Conservation (phyloP, 176 grass and related monocot species). For the Ensete glaucum region DNA sequence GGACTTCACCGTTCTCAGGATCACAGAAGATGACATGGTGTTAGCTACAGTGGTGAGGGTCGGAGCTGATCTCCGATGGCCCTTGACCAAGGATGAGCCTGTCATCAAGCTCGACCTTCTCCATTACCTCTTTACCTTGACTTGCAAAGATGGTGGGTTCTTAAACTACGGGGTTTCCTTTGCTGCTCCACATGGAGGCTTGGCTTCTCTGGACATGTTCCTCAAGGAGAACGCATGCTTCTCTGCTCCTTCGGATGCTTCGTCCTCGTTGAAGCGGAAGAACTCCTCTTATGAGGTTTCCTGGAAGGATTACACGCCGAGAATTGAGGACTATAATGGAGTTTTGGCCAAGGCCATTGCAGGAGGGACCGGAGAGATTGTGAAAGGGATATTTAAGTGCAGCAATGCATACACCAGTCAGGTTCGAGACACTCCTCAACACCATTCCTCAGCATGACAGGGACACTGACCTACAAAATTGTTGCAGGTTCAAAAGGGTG, state of each 20-base stretch:
- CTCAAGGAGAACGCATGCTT: conserved; percentile 57
- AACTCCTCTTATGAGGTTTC: conserved; percentile 31
- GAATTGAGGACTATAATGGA: conserved; percentile 61
- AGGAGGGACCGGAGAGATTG: conserved; percentile 63
- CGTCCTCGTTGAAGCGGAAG: background rate
- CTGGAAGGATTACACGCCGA: conserved; percentile 70
- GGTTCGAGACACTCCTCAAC: conserved; percentile 23
- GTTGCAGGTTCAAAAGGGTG: conserved; percentile 64
- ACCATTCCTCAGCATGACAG: background rate
- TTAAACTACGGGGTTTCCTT: conserved; percentile 95
- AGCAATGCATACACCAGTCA: conserved; percentile 67
- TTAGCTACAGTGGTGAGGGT: conserved; percentile 59
- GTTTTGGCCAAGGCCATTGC: conserved; percentile 70
- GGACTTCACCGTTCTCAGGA: conserved; percentile 42
- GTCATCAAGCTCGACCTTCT: conserved; percentile 63
- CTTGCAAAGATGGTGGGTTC: conserved; percentile 48
- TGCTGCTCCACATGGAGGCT: conserved; percentile 15
- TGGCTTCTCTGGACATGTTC: conserved; percentile 57
- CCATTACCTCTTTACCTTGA: conserved; percentile 86
- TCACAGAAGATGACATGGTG: conserved; percentile 41
- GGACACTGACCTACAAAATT: background rate
- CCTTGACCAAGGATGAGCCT: conserved; percentile 79
- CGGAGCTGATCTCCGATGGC: conserved; percentile 68
- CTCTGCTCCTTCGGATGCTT: conserved; percentile 22
- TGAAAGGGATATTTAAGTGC: conserved; percentile 86